A percentile compares a stretch with the other conserved stretches of the same genome.
phyloP scores from a whole-genome alignment of 2,329 filamentous ascomycete genomes.

The Zelopaecilomyces penicillatus region DNA sequence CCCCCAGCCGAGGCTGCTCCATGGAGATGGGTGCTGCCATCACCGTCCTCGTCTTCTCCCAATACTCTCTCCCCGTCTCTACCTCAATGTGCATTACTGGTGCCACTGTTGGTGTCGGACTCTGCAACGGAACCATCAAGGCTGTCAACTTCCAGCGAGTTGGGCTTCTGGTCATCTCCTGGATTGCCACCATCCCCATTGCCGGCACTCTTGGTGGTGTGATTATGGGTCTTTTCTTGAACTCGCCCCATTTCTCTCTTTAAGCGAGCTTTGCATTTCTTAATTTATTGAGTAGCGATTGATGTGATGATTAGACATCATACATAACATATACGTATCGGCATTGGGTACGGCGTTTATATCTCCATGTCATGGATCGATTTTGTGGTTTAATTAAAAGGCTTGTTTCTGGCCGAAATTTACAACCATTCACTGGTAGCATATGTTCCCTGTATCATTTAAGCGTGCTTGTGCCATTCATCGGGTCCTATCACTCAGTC shows the following conservation, averaged over 20 bases:
- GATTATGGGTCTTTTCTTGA: conserved; percentile 32
- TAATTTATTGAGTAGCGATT: too few relatives aligned
- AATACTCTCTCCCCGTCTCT: conserved; percentile 66
- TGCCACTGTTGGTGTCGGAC: conserved; percentile 67
- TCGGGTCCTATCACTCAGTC: too few relatives aligned
- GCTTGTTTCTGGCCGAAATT: too few relatives aligned
- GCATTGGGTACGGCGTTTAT: too few relatives aligned
- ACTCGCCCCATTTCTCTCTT: conserved; percentile 28
- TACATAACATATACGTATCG: too few relatives aligned
- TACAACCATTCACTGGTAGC: too few relatives aligned
- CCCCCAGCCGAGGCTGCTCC: conserved; percentile 48
- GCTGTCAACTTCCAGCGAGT: conserved; percentile 72
- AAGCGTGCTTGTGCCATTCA: too few relatives aligned
- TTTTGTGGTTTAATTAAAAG: too few relatives aligned
- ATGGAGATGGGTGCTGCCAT: conserved; percentile 78
- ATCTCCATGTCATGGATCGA: too few relatives aligned
- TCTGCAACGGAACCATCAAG: conserved; percentile 64
- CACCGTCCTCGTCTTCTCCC: conserved; percentile 67
- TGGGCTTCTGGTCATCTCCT: conserved; percentile 56
- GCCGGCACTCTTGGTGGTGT: conserved; percentile 33
- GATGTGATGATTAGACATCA: too few relatives aligned
- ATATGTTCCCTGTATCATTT: too few relatives aligned
- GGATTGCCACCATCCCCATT: conserved; percentile 40
- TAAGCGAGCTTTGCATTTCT: neutral
- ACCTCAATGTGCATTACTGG: conserved; percentile 76